Percentiles rank a stretch among this genome's conserved stretches.
These are phyloP conservation scores for Avena sativa DNA, from an alignment of 176 grass and related monocot species.

Conservation along the genomic window DNA sequence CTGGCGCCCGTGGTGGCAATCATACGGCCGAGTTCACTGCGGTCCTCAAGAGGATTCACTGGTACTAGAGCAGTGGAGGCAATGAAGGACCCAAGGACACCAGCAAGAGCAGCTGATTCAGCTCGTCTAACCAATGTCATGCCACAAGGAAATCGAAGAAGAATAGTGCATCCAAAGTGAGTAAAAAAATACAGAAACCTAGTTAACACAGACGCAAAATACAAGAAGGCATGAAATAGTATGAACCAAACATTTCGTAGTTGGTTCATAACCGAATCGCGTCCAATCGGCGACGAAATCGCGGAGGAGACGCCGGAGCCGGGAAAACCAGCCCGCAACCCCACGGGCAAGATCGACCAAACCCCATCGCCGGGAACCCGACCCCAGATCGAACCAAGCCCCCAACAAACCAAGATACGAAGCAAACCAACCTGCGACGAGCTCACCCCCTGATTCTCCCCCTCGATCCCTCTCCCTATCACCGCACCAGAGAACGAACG, in stretches of 20 bases:
- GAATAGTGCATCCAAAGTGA: background rate
- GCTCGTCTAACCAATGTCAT: slow-evolving; percentile 30
- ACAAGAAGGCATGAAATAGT: background rate
- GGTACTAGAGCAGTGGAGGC: background rate
- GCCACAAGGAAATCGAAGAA: slow-evolving; percentile 23
- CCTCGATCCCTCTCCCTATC: slow-evolving; percentile 20
- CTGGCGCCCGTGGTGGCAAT: background rate
- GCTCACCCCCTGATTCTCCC: background rate
- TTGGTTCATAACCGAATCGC: slow-evolving; percentile 1
- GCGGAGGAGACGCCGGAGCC: background rate
- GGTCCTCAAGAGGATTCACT: background rate
- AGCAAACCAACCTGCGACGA: slow-evolving; percentile 15
- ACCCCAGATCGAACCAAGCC: slow-evolving; percentile 36
- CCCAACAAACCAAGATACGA: background rate
- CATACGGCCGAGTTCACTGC: slow-evolving; percentile 31
- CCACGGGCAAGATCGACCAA: slow-evolving; percentile 39
- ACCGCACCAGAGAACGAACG: background rate
- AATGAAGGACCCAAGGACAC: slow-evolving; percentile 43
- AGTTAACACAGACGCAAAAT: background rate
- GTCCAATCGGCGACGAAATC: background rate
- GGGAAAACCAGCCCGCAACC: background rate
- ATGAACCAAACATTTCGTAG: background rate
- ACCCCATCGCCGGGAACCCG: slow-evolving; percentile 14
- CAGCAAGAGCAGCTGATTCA: background rate
- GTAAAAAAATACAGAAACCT: background rate